Conservation (phyloP, 2,329 filamentous ascomycete species). For the Fusarium oligoseptatum region DNA sequence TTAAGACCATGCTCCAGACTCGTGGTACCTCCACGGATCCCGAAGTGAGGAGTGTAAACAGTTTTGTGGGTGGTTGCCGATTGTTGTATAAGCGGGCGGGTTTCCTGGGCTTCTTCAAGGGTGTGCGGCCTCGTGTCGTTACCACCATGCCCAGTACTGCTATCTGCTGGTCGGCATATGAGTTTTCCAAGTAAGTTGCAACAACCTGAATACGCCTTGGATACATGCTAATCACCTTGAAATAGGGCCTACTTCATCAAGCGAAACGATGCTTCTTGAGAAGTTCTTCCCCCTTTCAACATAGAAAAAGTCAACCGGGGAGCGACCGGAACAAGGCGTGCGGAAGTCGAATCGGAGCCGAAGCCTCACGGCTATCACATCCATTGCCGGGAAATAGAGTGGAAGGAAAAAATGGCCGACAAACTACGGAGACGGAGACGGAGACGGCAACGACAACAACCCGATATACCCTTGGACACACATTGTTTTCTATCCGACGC, state of each 20-base stretch:
- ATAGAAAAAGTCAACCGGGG: constrained; percentile 16
- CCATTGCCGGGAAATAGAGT: constrained; percentile 18
- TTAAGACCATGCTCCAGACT: constrained; percentile 97
- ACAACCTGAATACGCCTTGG: too few relatives aligned
- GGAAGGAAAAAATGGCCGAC: constrained; percentile 7
- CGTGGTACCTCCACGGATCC: constrained; percentile 84
- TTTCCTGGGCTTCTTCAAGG: constrained; percentile 89
- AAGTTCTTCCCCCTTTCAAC: neutral
- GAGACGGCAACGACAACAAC: constrained; percentile 19
- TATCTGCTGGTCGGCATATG: constrained; percentile 94
- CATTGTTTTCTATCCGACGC: constrained; percentile 29
- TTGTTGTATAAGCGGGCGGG: constrained; percentile 89
- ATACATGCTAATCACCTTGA: constrained; percentile 9
- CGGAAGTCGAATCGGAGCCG: constrained; percentile 18
- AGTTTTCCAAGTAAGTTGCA: constrained; percentile 73
- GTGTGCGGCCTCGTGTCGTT: constrained; percentile 88
- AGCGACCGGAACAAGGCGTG: constrained; percentile 12
- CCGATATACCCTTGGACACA: constrained; percentile 32
- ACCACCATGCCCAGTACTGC: constrained; percentile 99
- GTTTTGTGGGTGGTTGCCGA: constrained; percentile 81
- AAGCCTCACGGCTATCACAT: constrained; percentile 15
- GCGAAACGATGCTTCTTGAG: constrained; percentile 60
- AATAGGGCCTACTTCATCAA: constrained; percentile 71
- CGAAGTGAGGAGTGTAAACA: constrained; percentile 87
- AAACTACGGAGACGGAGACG: constrained; percentile 18